Base-by-base conservation (phyloP, 345 rosid genomes). In the Boechera retrofracta region DNA sequence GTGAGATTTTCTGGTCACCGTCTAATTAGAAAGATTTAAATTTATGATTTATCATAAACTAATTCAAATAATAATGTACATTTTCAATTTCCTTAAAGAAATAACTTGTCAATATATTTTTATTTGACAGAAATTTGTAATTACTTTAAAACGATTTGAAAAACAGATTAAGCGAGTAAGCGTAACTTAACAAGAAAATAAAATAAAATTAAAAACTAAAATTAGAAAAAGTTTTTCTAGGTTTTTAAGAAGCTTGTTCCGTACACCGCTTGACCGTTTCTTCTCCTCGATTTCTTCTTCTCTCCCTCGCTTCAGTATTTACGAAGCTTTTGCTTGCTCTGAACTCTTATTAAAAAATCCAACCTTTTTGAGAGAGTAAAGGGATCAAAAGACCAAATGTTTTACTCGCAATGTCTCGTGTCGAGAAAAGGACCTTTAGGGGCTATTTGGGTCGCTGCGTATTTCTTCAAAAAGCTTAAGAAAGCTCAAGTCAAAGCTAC, bases 401-500 rank as follows among this genome's bases (percentile, higher is more conserved):
- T 84, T 69, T 52, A 79, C 70, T 92, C 98, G 6, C 83, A 85
- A 38, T 69, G 82, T 67, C 84, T 88, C 53, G 82, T 87, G 13
- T 86, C 92, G 0, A 78, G 82, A 31, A 89, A 86, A 63, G 95
- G 98, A 42, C 86, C 97, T 51, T 69, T 89, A 45, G 85, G 91
- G 21, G 79, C 90, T 38, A 79, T 92, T 26, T 90, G 97, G 97
- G 86, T 90, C 21, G 98, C 98, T 38, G 98, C 95, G 13, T 90
- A 89, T 82, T 89, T 71, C 88, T 83, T 73, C 82, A 92, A 88
- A 32, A 89, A 87, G 71, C 97, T 94, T 8, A 90, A 87, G 81
- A 94, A 82, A 66, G 65, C 87, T 56, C 94, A 90, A 81, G 86
- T 92, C 80, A 74, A 78, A 75, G 82, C 81, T 45, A 88, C 94